Base-by-base conservation (phyloP, 2,329 filamentous ascomycete genomes). In the Scedosporium minutisporum region DNA sequence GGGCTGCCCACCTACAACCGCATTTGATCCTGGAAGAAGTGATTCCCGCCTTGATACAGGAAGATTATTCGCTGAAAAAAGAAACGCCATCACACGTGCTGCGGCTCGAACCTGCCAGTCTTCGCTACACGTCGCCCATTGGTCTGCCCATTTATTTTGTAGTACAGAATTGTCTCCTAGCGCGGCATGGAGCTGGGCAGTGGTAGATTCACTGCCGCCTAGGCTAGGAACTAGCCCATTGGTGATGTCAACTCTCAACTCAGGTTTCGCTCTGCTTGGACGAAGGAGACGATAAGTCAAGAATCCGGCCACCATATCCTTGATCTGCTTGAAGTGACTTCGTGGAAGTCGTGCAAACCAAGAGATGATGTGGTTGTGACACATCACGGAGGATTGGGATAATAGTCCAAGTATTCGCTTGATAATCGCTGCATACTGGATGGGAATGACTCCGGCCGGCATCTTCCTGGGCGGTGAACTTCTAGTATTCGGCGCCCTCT, bases 61-160 rank as follows among this genome's bases (percentile, higher is more conserved):
- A 38, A 77, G 69, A 64, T 87, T 89, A 74, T 96, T 97, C 27
- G 92, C 92, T 1, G 87, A 83, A 70, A 96, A 96, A 1, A 96
- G 73, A 23, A 96, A 74, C 9, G 89, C 86, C 80, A 96, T 87
- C 2, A 96, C 85, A 67, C 88, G 87, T 3, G 91, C 87, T 6
- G 89, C 89, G 10, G 90, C 90, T 71, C 86, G 89, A 63, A 96
- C 85, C 73, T 96, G 92, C 93, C 93, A 97, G 70, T 96, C 93
- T 64, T 93, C 90, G 21, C 82, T 80, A 71, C 95, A 96, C 0
- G 85, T 75, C 1, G 86, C 80, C 65, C 79, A 79, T 67, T 80
- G 78, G 38, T 83, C 81, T 61, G 83, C 83, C 21, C 77, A 72
- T 69, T 82, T 84, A 70, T 10, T 29, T 44, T 9, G n/a, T 23